Evolutionary conservation across 768 basidiomycete species (phyloP).

Genomic region (Albatrellus ellisii): DNA sequence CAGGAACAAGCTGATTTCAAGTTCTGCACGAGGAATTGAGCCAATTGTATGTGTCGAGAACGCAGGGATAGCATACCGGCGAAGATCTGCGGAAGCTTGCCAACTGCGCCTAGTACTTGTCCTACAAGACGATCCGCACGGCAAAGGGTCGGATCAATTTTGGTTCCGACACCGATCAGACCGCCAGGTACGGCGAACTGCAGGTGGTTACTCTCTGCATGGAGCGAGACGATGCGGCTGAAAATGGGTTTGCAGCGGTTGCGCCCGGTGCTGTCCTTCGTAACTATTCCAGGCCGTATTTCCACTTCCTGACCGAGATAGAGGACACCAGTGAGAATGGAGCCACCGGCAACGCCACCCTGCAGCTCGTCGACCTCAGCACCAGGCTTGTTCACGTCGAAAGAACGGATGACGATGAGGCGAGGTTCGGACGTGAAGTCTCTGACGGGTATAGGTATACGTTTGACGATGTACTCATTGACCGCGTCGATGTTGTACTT

Average conservation of each 20-base stretch:
- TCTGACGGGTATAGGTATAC: conserved; percentile 87
- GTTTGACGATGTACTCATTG: conserved; percentile 95
- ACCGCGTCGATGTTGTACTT: conserved; percentile 99
- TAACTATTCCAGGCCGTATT: conserved; percentile 94
- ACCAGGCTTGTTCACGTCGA: conserved; percentile 99
- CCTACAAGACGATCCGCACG: conserved; percentile 95
- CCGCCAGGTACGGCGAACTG: conserved; percentile 96
- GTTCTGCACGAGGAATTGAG: conserved; percentile 33
- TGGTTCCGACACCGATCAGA: conserved; percentile 94
- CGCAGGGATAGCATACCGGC: conserved; percentile 38
- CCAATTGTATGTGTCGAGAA: not conserved
- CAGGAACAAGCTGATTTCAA: conserved; percentile 89
- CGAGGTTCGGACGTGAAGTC: conserved; percentile 88
- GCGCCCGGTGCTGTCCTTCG: conserved; percentile 82
- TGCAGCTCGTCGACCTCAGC: conserved; percentile 94
- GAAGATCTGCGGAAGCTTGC: conserved; percentile 88
- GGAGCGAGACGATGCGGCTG: conserved; percentile 79
- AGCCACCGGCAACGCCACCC: conserved; percentile 96
- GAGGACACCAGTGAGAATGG: conserved; percentile 86
- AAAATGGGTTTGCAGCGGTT: conserved; percentile 92
- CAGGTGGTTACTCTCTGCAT: conserved; percentile 90
- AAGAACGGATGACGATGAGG: conserved; percentile 97
- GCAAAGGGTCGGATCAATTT: conserved; percentile 93
- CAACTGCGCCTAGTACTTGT: conserved; percentile 90
- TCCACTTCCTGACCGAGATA: conserved; percentile 88